These are phyloP conservation scores for Daldinia vernicosa DNA, from an alignment of 495 filamentous ascomycete species.

Conservation along the genomic window DNA sequence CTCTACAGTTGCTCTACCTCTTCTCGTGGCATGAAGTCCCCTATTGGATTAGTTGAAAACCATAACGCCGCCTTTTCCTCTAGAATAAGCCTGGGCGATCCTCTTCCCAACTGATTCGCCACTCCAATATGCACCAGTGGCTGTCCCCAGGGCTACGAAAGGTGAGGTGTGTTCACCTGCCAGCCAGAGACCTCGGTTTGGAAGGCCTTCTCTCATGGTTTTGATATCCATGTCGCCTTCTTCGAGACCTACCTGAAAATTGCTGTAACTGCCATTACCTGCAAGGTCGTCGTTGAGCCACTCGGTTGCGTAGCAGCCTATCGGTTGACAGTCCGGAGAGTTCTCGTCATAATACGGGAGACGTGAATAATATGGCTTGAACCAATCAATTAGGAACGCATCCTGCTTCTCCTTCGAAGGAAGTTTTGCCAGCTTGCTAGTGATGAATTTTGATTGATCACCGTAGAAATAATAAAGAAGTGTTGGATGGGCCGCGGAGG, in stretches of 20 bases:
- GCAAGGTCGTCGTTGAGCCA: conserved; percentile 87
- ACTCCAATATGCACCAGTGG: conserved; percentile 91
- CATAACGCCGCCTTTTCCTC: conserved; percentile 29
- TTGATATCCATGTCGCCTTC: conserved; percentile 79
- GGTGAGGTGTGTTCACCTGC: conserved; percentile 95
- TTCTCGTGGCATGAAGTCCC: not conserved
- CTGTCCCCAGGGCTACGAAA: conserved; percentile 86
- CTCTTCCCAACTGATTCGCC: conserved; percentile 80
- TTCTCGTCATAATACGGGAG: conserved; percentile 69
- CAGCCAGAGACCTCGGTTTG: conserved; percentile 81
- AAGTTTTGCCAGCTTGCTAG: conserved; percentile 51
- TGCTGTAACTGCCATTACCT: conserved; percentile 89
- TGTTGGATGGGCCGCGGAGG: conserved; percentile 74
- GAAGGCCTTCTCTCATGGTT: conserved; percentile 73
- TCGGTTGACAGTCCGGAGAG: conserved; percentile 68
- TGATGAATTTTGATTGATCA: conserved; percentile 59
- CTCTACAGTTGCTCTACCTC: not conserved
- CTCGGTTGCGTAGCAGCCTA: conserved; percentile 70
- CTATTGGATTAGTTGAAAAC: conserved; percentile 12
- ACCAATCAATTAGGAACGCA: conserved; percentile 65
- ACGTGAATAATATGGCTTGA: conserved; percentile 78
- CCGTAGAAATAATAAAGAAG: conserved; percentile 94
- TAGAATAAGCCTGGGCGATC: conserved; percentile 57
- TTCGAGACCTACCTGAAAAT: conserved; percentile 82
- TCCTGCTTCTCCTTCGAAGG: conserved; percentile 49